Evolutionary conservation across 371 early-diverging fungal species (phyloP), one percentile per base, ranked within the genome.

Genomic region (Cokeromyces recurvatus): DNA sequence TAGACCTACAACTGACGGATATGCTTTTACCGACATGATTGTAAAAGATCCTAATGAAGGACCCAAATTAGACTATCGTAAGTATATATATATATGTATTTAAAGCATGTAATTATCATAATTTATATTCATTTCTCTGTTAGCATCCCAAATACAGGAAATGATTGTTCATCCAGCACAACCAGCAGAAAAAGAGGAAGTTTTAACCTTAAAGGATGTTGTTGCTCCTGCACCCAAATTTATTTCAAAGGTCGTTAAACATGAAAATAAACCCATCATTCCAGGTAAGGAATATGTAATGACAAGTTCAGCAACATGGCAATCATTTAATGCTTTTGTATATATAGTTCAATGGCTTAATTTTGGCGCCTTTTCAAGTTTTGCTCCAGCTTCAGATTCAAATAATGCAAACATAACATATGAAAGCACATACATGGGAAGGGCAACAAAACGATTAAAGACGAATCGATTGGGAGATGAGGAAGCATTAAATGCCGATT

Each of bases 281-380:
- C 68, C 68, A 21, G 51, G 72, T 71, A 63, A 53, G 32, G n/a
- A n/a, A n/a, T n/a, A n/a, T n/a, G n/a, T n/a, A n/a, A n/a, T n/a
- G n/a, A n/a, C n/a, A n/a, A n/a, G n/a, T n/a, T 14, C 15, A 23
- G 20, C 14, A 5, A 3, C 20, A 24, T 23, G 5, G 4, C n/a
- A 9, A 23, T 25, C 23, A 1, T 32, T 48, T 12, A n/a, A n/a
- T n/a, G n/a, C n/a, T n/a, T 40, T 55, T 32, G 20, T 16, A 20
- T 32, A 31, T 11, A 29, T 47, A 74, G 75, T 75, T 9, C 67
- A 69, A 64, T 71, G 71, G 70, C 55, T 75, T 17, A 70, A 75
- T 52, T 75, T 69, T 60, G 76, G 76, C 9, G 62, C 68, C 1
- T 75, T 71, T 42, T 62, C 70, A 1, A 71, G 72, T 38, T 75